phyloP scores from a whole-genome alignment of 768 basidiomycete species.

The Mycena kentingensis region DNA sequence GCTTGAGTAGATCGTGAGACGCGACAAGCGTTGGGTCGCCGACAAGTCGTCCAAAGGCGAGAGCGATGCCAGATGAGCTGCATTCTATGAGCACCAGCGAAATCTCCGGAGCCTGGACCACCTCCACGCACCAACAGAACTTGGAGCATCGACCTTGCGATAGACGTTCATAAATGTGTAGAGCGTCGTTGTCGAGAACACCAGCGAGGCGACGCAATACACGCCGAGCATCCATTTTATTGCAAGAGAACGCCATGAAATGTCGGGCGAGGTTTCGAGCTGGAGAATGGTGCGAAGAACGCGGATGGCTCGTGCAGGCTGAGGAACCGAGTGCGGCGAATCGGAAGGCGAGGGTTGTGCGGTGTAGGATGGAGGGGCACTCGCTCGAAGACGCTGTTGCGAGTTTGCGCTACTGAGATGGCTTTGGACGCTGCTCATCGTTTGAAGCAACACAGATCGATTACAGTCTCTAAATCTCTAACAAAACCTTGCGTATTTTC shows the following conservation, averaged over 20 bases:
- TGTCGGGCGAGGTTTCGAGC: conserved; percentile 10
- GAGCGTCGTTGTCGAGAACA: conserved; percentile 38
- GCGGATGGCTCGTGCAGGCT: conserved; percentile 13
- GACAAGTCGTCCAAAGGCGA: too few relatives aligned
- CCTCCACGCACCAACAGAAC: too few relatives aligned
- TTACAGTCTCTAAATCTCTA: too few relatives aligned
- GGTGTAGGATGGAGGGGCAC: conserved; percentile 14
- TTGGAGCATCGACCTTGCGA: neutral
- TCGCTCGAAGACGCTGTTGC: conserved; percentile 41
- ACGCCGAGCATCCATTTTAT: conserved; percentile 35
- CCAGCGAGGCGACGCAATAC: conserved; percentile 46
- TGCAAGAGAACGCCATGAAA: conserved; percentile 30
- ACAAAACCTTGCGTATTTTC: conserved; percentile 49
- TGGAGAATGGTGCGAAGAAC: conserved; percentile 16
- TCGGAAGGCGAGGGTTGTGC: neutral
- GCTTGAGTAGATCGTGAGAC: too few relatives aligned
- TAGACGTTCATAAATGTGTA: conserved; percentile 24
- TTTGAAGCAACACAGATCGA: conserved; percentile 28
- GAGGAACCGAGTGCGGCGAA: conserved; percentile 13
- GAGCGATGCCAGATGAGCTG: too few relatives aligned
- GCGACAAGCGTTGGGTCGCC: too few relatives aligned
- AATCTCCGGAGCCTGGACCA: too few relatives aligned
- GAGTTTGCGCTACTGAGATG: conserved; percentile 46
- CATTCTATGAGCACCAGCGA: too few relatives aligned
- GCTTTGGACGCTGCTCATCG: conserved; percentile 47